Conservation (phyloP, 257 asterid species). For the Haberlea rhodopensis region DNA sequence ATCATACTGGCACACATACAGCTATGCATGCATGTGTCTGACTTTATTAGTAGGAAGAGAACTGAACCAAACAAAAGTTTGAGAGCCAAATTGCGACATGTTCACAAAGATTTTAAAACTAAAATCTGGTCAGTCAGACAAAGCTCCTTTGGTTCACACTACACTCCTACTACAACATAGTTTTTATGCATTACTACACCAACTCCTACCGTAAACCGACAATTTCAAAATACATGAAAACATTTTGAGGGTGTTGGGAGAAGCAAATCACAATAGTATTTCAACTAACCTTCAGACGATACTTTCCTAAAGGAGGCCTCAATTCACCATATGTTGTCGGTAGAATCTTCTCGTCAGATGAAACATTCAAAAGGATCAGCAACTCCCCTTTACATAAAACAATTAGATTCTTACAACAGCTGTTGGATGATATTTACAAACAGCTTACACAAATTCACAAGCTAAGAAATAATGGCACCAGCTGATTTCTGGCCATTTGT, state of each 20-base stretch:
- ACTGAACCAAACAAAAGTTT: no score
- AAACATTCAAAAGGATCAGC: slow-evolving; percentile 66
- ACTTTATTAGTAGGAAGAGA: no score
- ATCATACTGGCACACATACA: neutral
- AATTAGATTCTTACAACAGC: slow-evolving; percentile 14
- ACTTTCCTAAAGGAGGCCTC: slow-evolving; percentile 95
- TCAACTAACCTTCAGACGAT: slow-evolving; percentile 78
- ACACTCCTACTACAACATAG: neutral
- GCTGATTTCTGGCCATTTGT: neutral
- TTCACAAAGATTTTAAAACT: no score
- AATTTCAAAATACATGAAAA: neutral
- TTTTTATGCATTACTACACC: neutral
- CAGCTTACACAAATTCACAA: slow-evolving; percentile 3
- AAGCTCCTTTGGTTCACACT: neutral
- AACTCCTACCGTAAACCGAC: neutral
- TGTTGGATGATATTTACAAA: slow-evolving; percentile 20
- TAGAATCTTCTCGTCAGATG: slow-evolving; percentile 71
- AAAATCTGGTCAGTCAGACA: neutral
- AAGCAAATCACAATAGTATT: slow-evolving; percentile 11
- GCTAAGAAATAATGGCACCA: neutral
- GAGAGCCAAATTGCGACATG: no score
- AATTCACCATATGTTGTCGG: slow-evolving; percentile 89
- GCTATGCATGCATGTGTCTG: no score
- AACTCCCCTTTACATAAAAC: slow-evolving; percentile 61
- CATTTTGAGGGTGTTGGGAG: neutral